Base-by-base conservation (phyloP, 2,329 filamentous ascomycete species). In the Fusarium lyarnte region DNA sequence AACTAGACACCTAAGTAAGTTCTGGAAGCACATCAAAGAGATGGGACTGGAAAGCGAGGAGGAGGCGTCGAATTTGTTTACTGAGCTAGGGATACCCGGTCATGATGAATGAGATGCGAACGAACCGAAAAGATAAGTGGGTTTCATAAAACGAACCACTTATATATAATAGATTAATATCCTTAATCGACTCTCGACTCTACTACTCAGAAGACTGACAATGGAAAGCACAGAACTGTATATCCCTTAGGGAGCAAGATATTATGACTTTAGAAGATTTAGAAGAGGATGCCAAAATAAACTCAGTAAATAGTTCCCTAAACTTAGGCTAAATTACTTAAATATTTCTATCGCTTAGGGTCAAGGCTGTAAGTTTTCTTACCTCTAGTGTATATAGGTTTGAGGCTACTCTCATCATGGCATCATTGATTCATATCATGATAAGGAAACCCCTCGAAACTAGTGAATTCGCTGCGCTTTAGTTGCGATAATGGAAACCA, bases 1-100 rank as follows among this genome's bases (percentile, higher is more conserved):
- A n/a, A 90, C 90, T 14, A 87, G 94, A 72, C 93, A 96, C 81
- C 81, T 96, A 57, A 94, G 92, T 83, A 95, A 95, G 81, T 95
- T 97, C 79, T 96, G 93, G 92, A 93, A 91, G 78, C 86, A 87
- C 70, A 89, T 94, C 58, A 91, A 89, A 27, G 88, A 91, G 57
- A 85, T 92, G 80, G 92, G 91, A 6, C 82, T 93, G 69, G 89
- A 92, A 38, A 67, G 54, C 5, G 72, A 75, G 49, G 81, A 83
- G 39, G 83, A 84, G 57, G 77, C 83, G 68, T 78, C 78, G 78
- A 82, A 89, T 74, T 70, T 91, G 55, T 84, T 91, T 58, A 77
- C 79, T 6, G 80, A 88, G 54, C 78, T 91, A 45, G 87, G 84
- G 1, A 82, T 91, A 58, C 75, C 78, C 42, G 65, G 73, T 10